Base-by-base conservation (phyloP, 805 yeast genomes). In the Suhomyces pyralidae region DNA sequence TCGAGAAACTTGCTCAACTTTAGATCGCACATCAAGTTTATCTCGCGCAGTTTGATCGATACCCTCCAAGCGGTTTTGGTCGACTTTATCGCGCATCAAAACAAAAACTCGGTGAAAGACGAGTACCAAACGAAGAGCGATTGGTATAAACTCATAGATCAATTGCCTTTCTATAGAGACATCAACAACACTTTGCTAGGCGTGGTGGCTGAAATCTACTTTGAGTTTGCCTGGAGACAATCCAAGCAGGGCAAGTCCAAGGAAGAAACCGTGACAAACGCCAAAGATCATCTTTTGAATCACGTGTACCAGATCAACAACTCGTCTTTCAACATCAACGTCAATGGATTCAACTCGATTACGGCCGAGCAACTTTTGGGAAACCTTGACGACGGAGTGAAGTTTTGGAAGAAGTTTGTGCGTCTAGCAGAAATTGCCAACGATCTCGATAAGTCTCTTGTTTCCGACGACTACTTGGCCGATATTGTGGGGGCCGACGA, bases 151-250 rank as follows among this genome's bases (percentile, higher is more conserved):
- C 67, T 90, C 44, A 80, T 82, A 2, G 60, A 69, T 10, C 76
- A 80, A 54, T 61, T 86, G 48, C 96, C 96, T 9, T 89, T 88
- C 61, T 79, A 74, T 53, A 65, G 64, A 25, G 72, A 74, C 42
- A 66, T 82, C 30, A 85, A 88, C 54, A 85, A 78, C 61, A 83
- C 90, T 1, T 71, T 87, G 12, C 65, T 84, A 60, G 93, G 88
- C 7, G 76, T 86, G 9, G 73, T 85, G 3, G 71, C 80, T 5
- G 83, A 83, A 60, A 70, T 80, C 17, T 82, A 79, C 58, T 76
- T 83, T 43, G 83, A 80, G 52, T 70, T 61, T 47, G 68, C 76
- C 28, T 61, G 66, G 28, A 71, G 66, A 51, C 66, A 63, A 54
- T 49, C 60, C 22, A 65, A 65, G 48, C 48, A 62, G 10, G 65